Evolutionary conservation across 2,329 filamentous ascomycete species (phyloP).

Genomic region (Zymoseptoria brevis): DNA sequence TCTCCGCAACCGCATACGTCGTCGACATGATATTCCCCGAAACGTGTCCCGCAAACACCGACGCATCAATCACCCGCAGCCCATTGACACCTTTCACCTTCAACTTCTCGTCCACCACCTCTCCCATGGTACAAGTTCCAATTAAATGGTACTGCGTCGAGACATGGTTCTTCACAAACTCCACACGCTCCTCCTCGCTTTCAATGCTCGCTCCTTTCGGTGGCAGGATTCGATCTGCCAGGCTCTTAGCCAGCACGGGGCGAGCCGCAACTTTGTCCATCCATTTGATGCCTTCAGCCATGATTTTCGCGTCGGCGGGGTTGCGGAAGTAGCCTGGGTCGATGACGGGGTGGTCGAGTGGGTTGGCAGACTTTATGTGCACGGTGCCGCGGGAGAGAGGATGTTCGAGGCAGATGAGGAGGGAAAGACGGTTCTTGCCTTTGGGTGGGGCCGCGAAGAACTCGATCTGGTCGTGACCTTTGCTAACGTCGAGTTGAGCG

Average conservation of each 20-base stretch:
- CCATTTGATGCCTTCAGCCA: slow-evolving; percentile 30
- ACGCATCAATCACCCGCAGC: slow-evolving; percentile 29
- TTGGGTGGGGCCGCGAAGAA: slow-evolving; percentile 29
- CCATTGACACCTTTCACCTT: slow-evolving; percentile 25
- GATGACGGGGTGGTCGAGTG: slow-evolving; percentile 23
- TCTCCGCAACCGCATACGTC: slow-evolving; percentile 32
- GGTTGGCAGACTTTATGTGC: slow-evolving; percentile 24
- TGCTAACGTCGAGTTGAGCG: slow-evolving; percentile 25
- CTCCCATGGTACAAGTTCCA: slow-evolving; percentile 32
- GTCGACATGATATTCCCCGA: slow-evolving; percentile 27
- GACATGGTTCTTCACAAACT: slow-evolving; percentile 25
- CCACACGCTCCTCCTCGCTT: slow-evolving; percentile 20
- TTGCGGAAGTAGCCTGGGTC: slow-evolving; percentile 29
- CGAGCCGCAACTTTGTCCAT: slow-evolving; percentile 38
- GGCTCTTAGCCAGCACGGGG: slow-evolving; percentile 36
- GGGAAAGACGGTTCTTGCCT: slow-evolving; percentile 26
- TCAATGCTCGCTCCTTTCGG: slow-evolving; percentile 21
- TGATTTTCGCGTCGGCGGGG: slow-evolving; percentile 25
- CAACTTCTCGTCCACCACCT: slow-evolving; percentile 25
- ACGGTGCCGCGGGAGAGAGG: slow-evolving; percentile 25
- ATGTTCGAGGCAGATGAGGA: slow-evolving; percentile 24
- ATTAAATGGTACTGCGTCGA: slow-evolving; percentile 35
- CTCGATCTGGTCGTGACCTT: slow-evolving; percentile 22
- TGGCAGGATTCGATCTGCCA: slow-evolving; percentile 32
- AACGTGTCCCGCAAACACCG: slow-evolving; percentile 30